Evolutionary conservation across 2,329 filamentous ascomycete species (phyloP), one percentile per base, ranked within the genome.

Genomic region (Canariomyces notabilis): DNA sequence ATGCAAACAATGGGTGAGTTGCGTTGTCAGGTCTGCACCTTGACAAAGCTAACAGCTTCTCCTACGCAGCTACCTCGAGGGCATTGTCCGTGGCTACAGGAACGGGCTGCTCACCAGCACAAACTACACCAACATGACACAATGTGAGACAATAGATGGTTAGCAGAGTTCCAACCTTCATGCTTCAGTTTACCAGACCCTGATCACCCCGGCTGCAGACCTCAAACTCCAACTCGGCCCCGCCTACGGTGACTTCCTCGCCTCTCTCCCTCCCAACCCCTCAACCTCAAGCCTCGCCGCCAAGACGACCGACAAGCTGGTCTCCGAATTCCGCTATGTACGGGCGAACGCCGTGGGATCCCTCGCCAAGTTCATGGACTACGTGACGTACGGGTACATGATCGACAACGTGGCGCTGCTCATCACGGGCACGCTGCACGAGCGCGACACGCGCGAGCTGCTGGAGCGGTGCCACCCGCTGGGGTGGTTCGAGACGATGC

Each of bases 401-500:
- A 98, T 98, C 69, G 93, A 98, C 72, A 98, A 98, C 61, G 89
- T 98, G 43, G 93, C 94, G 32, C 83, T 98, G 33, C 82, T 98
- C 61, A 98, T 98, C 68, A 98, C 93, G 18, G 93, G 93, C 52
- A 98, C 93, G 11, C 79, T 98, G 22, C 93, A 98, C 70, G 94
- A 98, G 72, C 82, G 93, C 64, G 93, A 98, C 67, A 98, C 93
- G 3, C 83, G 90, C 50, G 93, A 98, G 71, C 79, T 98, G 53
- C 74, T 98, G 44, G 93, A 97, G 64, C 79, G 93, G 67, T 98
- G 94, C 69, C 94, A 98, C 61, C 93, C 93, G 6, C 79, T 98
- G 6, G 93, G 93, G 58, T 97, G 90, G 89, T 98, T 98, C 66
- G 93, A 98, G 75, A 96, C 93, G 7, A 89, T 98, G 85, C 94